A percentile compares a stretch with the other conserved stretches of the same genome.
Evolutionary conservation across 768 basidiomycete species (phyloP).

Genomic region (Mycena polygramma): DNA sequence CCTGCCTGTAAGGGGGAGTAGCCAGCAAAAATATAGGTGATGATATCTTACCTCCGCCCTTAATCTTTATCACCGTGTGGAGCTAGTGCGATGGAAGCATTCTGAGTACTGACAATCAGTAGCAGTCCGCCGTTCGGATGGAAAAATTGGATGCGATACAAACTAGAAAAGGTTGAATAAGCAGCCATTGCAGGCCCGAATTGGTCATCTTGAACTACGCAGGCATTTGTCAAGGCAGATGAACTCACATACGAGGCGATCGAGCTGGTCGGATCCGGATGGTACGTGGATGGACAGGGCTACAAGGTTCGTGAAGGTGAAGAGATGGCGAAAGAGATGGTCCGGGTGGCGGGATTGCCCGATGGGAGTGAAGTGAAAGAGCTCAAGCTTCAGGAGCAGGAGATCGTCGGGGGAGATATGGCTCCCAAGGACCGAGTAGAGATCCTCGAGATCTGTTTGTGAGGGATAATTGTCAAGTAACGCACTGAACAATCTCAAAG

Average conservation of each 20-base stretch:
- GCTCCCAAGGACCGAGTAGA: background rate
- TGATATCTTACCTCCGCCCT: no score
- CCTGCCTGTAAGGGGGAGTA: no score
- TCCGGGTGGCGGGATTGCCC: background rate
- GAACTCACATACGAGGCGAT: background rate
- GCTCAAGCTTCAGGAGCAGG: background rate
- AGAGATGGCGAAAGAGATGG: background rate
- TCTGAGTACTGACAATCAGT: no score
- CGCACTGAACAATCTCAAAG: background rate
- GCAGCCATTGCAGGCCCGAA: no score
- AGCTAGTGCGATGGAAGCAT: no score
- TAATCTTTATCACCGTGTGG: no score
- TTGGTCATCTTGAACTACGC: no score
- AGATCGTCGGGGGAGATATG: background rate
- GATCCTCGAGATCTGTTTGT: background rate
- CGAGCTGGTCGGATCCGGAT: conserved; percentile 4
- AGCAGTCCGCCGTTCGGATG: no score
- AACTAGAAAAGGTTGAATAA: no score
- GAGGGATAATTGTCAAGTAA: background rate
- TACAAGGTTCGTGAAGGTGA: background rate
- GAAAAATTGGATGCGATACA: no score
- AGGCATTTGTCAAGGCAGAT: conserved; percentile 4
- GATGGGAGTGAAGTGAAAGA: background rate
- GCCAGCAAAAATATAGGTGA: no score
- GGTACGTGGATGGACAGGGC: background rate